phyloP scores from a whole-genome alignment of 1,139 yeast species.

The Petasospora fabianii region DNA sequence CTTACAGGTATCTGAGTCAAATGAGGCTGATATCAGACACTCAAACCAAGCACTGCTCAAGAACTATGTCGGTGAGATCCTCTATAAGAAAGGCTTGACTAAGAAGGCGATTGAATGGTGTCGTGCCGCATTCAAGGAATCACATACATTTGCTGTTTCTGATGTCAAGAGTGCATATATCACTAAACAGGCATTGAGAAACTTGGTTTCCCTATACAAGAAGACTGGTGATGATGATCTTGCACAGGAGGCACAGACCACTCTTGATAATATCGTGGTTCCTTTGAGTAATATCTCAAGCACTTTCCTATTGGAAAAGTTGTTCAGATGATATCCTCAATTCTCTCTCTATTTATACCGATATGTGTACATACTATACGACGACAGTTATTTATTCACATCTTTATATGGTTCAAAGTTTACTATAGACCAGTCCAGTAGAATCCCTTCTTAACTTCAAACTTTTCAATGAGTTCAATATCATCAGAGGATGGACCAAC shows the following conservation, averaged over 20 bases:
- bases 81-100: constrained; percentile 56
- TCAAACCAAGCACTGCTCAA: constrained; percentile 36
- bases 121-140: constrained; percentile 41
- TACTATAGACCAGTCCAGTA: constrained; percentile 26
- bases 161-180: constrained; percentile 18
- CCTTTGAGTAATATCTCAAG: constrained; percentile 7
- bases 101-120: constrained; percentile 61
- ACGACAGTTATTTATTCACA: no score
- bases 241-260: constrained; percentile 11
- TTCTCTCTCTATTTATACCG: no score
- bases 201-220: constrained; percentile 16
- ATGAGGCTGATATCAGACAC: constrained; percentile 6
- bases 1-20: constrained; percentile 26
- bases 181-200: constrained; percentile 15
- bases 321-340: constrained; percentile 4
- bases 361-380: no score
- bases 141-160: constrained; percentile 10
- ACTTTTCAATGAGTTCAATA: constrained; percentile 26
- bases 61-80: constrained; percentile 60
- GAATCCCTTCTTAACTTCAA: constrained; percentile 27
- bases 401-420: no score
- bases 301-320: constrained; percentile 4
- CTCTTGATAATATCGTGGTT: constrained; percentile 8
- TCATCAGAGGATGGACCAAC: constrained; percentile 41
- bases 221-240: constrained; percentile 16